Evolutionary conservation across 495 filamentous ascomycete genomes (phyloP).

Genomic region (Hypoxylon subgilvum): DNA sequence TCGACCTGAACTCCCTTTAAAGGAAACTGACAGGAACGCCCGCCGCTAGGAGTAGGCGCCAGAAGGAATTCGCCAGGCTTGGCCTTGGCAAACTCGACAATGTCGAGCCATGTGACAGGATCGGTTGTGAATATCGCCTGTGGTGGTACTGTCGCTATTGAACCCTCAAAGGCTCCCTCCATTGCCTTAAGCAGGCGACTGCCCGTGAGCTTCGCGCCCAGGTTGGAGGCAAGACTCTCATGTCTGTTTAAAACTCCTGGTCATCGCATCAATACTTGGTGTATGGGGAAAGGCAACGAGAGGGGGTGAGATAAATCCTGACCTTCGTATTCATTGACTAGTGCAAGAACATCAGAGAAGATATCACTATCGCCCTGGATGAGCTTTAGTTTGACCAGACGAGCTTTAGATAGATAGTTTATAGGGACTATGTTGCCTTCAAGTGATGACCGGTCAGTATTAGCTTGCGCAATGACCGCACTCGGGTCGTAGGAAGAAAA

Average conservation of each 20-base stretch:
- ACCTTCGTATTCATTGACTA: conserved; percentile 79
- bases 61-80: conserved; percentile 82
- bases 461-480: background rate
- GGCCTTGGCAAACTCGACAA: conserved; percentile 80
- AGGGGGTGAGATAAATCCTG: conserved; percentile 4
- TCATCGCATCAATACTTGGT: conserved; percentile 14
- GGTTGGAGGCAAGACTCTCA: conserved; percentile 82
- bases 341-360: conserved; percentile 59
- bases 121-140: conserved; percentile 58
- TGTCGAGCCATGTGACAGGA: conserved; percentile 78
- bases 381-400: conserved; percentile 47
- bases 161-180: conserved; percentile 82
- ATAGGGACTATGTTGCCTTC: conserved; percentile 68
- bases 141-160: conserved; percentile 66
- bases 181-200: conserved; percentile 84
- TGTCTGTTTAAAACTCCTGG: conserved; percentile 78
- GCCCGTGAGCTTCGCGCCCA: conserved; percentile 81
- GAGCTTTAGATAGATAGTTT: conserved; percentile 71
- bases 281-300: background rate
- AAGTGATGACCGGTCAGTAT: conserved; percentile 27
- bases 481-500: conserved; percentile 1
- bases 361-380: conserved; percentile 53
- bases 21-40: conserved; percentile 77
- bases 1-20: conserved; percentile 82
- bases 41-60: conserved; percentile 65